Percentiles rank a stretch among this genome's conserved stretches.
Evolutionary conservation across 495 filamentous ascomycete species (phyloP).

Genomic region (Aspergillus haitiensis): DNA sequence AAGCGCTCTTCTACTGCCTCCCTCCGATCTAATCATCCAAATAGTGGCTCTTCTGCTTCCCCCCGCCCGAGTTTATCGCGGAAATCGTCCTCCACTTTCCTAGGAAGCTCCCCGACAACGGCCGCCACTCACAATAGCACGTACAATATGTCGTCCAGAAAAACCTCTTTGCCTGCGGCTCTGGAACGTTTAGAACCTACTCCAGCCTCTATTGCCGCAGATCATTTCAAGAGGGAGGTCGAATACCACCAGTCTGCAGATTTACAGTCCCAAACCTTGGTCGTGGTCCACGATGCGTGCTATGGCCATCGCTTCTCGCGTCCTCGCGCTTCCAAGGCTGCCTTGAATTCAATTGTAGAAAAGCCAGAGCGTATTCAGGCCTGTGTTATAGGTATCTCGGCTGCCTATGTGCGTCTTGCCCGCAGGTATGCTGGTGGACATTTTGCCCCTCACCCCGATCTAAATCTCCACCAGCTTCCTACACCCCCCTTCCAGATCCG

Average conservation of each 20-base stretch:
- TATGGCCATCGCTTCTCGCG: constrained; percentile 89
- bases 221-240: constrained; percentile 69
- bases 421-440: constrained; percentile 72
- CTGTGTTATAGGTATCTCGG: constrained; percentile 72
- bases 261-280: constrained; percentile 63
- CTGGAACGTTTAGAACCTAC: constrained; percentile 48
- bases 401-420: constrained; percentile 87
- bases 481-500: constrained; percentile 77
- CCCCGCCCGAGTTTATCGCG: constrained; percentile 42
- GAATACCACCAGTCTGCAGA: constrained; percentile 57
- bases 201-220: constrained; percentile 65
- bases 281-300: constrained; percentile 87
- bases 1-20: constrained; percentile 49
- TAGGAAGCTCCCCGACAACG: constrained; percentile 40
- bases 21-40: constrained; percentile 37
- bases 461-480: constrained; percentile 50
- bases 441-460: constrained; percentile 61
- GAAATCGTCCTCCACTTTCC: constrained; percentile 49
- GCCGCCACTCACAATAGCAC: constrained; percentile 27
- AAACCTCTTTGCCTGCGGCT: constrained; percentile 26
- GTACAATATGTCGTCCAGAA: constrained; percentile 19
- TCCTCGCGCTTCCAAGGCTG: constrained; percentile 65
- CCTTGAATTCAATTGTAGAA: constrained; percentile 78
- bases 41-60: constrained; percentile 32
- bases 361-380: constrained; percentile 90